Evolutionary conservation across 139 green algal genomes (phyloP), one percentile per base, ranked within the genome.

Genomic region (Micractinium sp.): DNA sequence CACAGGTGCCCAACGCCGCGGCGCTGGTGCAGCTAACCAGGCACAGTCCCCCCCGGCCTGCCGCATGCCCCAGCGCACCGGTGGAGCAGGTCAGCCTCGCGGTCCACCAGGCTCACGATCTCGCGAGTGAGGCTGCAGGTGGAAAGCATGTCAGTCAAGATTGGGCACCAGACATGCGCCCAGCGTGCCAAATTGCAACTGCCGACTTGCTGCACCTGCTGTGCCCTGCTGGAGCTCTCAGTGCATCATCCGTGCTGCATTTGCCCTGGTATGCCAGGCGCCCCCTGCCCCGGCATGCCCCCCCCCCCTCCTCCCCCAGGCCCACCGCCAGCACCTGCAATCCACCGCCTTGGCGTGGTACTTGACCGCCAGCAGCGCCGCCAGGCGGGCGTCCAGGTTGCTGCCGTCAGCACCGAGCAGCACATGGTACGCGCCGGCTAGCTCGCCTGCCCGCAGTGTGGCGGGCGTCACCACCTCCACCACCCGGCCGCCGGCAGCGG

Each of bases 291-390:
- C n/a, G n/a, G n/a, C n/a, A n/a, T n/a, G n/a, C n/a, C n/a, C 27
- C 12, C 69, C 27, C 12, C 69, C 12, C 27, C 25, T 27, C 27
- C 69, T 36, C 25, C 36, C 3, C 3, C 74, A 5, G 1, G 0
- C 14, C 41, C 78, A 39, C 2, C 41, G 31, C 13, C 38, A 94
- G 96, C 16, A 97, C 90, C 81, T 94, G 94, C 94, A 97, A 92
- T 98, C 95, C 92, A 96, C 97, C 90, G 97, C 96, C 91, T 94
- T 92, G 66, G 96, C 94, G 5, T 94, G 95, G 93, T 95, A 98
- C 93, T 98, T 98, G 36, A 97, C 95, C 84, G 98, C 95, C 91
- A 97, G 92, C 93, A 98, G 94, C 91, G 97, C 96, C 78, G 97
- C 95, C 63, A 98, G 90, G 23, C 96, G 94, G 92, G 98, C 95